Evolutionary conservation across 192 early-diverging fungal species (phyloP), one percentile per base, ranked within the genome.

Genomic region (Coemansia sp.): DNA sequence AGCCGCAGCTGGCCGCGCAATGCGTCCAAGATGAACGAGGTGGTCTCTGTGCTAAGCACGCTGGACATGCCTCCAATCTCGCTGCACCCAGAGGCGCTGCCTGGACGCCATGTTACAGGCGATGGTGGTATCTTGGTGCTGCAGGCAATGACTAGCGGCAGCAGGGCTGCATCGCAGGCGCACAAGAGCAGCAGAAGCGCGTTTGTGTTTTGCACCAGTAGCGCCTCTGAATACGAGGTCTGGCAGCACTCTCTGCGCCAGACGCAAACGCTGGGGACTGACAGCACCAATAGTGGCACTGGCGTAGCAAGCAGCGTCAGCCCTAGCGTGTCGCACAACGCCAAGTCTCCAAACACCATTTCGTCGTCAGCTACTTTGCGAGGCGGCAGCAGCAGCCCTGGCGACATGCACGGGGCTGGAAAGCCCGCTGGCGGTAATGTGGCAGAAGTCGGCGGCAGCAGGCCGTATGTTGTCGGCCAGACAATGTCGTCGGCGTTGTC

Each of bases 41-140:
- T 50, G 6, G 22, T 50, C 6, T 24, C 46, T 1, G 58, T 50
- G 32, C 22, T 35, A 17, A 6, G 46, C 46, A 50, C 46, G 15
- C 26, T 50, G 26, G 46, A 50, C 14, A 50, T 50, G 46, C 46
- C 46, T 29, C 46, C 46, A 2, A 50, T 50, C 46, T 50, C 44
- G 29, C 6, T 21, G 33, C 29, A 34, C 34, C 39, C 24, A 15
- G 37, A 37, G 44, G 35, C 8, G 21, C n/a, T 53, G 36, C 12
- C 36, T 24, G 36, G 46, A 21, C 57, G 14, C 53, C 38, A 61
- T 26, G 32, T 55, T 32, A 54, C 40, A 17, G 53, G 50, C 42
- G 56, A 48, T 8, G 64, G 72, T 4, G 77, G 82, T 29, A 54
- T 76, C n/a, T 22, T 83, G 37, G 62, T 72, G n/a, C 17, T 83